phyloP scores from a whole-genome alignment of 164 flowering plant species.

The Buxus sempervirens region DNA sequence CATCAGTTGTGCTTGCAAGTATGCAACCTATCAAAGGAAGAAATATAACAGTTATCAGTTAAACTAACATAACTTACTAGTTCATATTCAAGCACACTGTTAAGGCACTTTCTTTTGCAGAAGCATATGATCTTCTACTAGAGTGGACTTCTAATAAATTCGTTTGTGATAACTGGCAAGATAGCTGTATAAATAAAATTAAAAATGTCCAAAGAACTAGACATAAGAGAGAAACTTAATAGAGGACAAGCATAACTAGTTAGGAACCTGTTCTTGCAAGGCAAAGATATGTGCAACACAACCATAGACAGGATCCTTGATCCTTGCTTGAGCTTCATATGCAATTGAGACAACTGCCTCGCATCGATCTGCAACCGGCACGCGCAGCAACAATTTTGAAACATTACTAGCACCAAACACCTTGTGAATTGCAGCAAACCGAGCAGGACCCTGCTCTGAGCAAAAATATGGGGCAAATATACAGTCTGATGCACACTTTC shows the following conservation, averaged over 20 bases:
- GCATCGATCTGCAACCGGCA: slow-evolving; percentile 73
- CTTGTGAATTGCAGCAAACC: slow-evolving; percentile 96
- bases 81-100: too few relatives aligned
- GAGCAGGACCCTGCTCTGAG: slow-evolving; percentile 86
- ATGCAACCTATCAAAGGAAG: slow-evolving; percentile 44
- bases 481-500: slow-evolving; percentile 89
- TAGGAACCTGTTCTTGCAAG: slow-evolving; percentile 88
- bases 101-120: too few relatives aligned
- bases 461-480: slow-evolving; percentile 93
- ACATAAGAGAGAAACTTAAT: too few relatives aligned
- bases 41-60: not conserved
- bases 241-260: not conserved
- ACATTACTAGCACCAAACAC: slow-evolving; percentile 99
- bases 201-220: too few relatives aligned
- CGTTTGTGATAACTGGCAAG: too few relatives aligned
- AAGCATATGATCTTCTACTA: too few relatives aligned
- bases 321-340: slow-evolving; percentile 94
- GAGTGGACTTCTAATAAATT: too few relatives aligned
- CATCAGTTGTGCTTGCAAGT: slow-evolving; percentile 70
- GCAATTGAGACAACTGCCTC: slow-evolving; percentile 97
- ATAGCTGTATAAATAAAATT: too few relatives aligned
- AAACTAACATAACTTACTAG: too few relatives aligned
- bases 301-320: slow-evolving; percentile 92
- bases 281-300: slow-evolving; percentile 94
- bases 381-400: slow-evolving; percentile 68